Evolutionary conservation across 139 green algal species (phyloP), one percentile per base, ranked within the genome.

Genomic region (Coelastrella sp.): DNA sequence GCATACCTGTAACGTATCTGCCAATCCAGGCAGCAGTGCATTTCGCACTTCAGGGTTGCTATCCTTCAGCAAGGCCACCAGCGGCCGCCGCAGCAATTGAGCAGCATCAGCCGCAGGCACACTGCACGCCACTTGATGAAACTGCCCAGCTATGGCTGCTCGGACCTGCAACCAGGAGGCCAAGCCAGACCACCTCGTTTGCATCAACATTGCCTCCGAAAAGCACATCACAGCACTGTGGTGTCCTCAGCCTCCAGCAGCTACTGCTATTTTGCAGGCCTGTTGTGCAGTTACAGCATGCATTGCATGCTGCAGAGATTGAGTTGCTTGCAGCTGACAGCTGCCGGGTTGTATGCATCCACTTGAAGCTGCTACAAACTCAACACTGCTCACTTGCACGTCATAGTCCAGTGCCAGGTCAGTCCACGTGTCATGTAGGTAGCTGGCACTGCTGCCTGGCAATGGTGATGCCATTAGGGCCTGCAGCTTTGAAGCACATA

Each of bases 21-120:
- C 91, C 54, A 94, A 77, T 5, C 19, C 83, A 13, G 77, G 87
- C 81, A 96, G 78, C 89, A 95, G 32, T 5, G 88, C 92, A 3
- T 59, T 81, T 79, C 92, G 77, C 61, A 97, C 95, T 6, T 83
- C 85, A 54, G 60, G 74, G 64, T 65, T 86, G 56, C 92, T 92
- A 73, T 96, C 95, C 4, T 90, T 91, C 88, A 97, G 82, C 92
- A 96, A 84, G 13, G 78, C 60, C 20, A 91, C 84, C 86, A 94
- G 86, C 57, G 93, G 92, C 85, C 91, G 85, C 7, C 89, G 94
- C 79, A 96, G 90, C 77, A 96, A 92, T 54, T 90, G 86, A 10
- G 79, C 64, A 73, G 91, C 94, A 5, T 92, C 84, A 23, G 95
- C 88, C 13, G 78, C 80, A 19, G 90, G 91, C 56, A 94, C 87